phyloP scores from a whole-genome alignment of 257 asterid species.

The Parsonsia alboflavescens region DNA sequence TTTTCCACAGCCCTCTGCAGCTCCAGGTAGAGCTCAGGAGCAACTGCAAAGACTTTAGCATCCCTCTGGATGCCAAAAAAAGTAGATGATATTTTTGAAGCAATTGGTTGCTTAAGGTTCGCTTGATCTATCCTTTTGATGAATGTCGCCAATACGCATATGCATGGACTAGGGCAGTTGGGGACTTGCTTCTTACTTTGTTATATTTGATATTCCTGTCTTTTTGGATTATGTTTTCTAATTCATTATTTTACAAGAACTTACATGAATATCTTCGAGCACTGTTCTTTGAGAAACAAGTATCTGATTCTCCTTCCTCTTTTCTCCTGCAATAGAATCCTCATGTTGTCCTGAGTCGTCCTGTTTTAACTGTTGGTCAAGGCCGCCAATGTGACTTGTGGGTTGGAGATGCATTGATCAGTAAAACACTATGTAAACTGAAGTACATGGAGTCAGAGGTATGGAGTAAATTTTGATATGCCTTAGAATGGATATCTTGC shows the following conservation, averaged over 20 bases:
- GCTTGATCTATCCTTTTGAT: not conserved
- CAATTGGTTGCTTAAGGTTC: not conserved
- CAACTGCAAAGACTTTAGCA: not conserved
- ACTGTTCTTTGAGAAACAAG: not conserved
- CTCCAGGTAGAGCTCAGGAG: not conserved
- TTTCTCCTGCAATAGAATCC: constrained; percentile 42
- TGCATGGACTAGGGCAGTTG: not conserved
- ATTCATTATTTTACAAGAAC: not conserved
- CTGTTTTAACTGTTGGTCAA: constrained; percentile 50
- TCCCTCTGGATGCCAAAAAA: not conserved
- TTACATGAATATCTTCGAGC: not conserved
- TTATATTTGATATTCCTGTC: not conserved
- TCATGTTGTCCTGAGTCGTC: constrained; percentile 52
- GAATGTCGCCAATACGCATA: not conserved
- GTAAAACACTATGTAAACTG: constrained; percentile 60
- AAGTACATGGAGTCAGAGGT: constrained; percentile 68
- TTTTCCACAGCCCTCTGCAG: not conserved
- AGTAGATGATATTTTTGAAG: not conserved
- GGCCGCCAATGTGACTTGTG: constrained; percentile 56
- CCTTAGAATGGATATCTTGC: not conserved
- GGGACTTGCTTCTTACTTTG: not conserved
- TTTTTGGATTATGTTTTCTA: not conserved
- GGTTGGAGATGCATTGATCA: constrained; percentile 59
- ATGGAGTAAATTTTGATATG: constrained; percentile 6
- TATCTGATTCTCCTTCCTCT: not conserved